These are phyloP conservation scores for Babesia bigemina DNA, from an alignment of 169 alveolate species.

Conservation along the genomic window DNA sequence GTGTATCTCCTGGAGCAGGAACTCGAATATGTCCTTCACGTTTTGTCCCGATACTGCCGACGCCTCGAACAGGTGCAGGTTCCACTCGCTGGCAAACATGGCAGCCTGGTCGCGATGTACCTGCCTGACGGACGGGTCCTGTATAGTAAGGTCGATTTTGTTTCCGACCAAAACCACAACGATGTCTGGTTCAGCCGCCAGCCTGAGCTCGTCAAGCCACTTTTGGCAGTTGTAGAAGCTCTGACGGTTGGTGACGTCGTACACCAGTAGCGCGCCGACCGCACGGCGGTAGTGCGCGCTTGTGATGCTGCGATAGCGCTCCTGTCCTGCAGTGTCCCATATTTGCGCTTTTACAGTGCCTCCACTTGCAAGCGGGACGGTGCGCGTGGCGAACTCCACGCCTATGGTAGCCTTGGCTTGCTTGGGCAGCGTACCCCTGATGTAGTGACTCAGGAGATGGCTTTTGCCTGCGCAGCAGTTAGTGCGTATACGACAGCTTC, in stretches of 20 bases:
- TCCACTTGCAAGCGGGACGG: constrained; percentile 94
- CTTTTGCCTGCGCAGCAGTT: constrained; percentile 81
- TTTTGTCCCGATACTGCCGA: constrained; percentile 94
- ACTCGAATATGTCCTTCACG: constrained; percentile 96
- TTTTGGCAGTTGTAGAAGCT: constrained; percentile 88
- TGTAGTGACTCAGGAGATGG: constrained; percentile 91
- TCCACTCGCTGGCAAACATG: constrained; percentile 88
- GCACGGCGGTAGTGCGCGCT: constrained; percentile 94
- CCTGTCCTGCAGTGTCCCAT: constrained; percentile 95
- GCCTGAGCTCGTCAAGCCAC: constrained; percentile 96
- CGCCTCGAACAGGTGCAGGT: constrained; percentile 92
- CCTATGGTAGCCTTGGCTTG: constrained; percentile 97
- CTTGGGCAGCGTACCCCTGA: constrained; percentile 93
- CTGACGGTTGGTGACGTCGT: constrained; percentile 90
- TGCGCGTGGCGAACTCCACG: constrained; percentile 97
- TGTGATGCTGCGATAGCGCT: constrained; percentile 92
- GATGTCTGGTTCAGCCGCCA: constrained; percentile 96
- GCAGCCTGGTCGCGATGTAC: constrained; percentile 85
- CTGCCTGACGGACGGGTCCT: constrained; percentile 89
- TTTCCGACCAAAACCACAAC: constrained; percentile 98
- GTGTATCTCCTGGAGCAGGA: constrained; percentile 86
- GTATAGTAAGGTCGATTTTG: constrained; percentile 94
- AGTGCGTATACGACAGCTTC: background rate
- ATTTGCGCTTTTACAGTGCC: constrained; percentile 89
- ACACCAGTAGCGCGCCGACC: constrained; percentile 94